Base-by-base conservation (phyloP, 2,329 filamentous ascomycete genomes). In the Cladosporium sp. region DNA sequence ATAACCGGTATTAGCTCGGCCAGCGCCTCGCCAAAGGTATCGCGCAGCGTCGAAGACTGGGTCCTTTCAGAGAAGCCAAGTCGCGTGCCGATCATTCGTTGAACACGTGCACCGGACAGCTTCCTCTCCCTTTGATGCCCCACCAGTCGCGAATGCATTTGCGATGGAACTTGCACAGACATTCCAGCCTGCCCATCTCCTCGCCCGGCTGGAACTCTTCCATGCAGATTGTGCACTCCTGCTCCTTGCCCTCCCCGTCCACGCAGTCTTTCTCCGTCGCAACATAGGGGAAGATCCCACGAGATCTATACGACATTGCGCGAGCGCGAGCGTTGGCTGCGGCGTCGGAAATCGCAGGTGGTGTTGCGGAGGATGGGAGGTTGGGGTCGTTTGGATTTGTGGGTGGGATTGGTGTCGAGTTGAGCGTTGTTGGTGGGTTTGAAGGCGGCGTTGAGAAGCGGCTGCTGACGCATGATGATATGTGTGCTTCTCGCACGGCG, bases 221-320 rank as follows among this genome's bases (percentile, higher is more conserved):
- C 62, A 84, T 79, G 63, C 82, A 85, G 48, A 85, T 84, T 8
- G 80, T 76, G 57, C 82, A 85, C 61, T 85, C 82, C 40, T 77
- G 76, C 41, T 69, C 66, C 2, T 72, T 73, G 14, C 78, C 75
- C 50, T 81, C 77, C 18, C 72, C 68, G 4, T 76, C 76, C 1
- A 78, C 63, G 59, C 81, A 84, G 56, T 85, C 82, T 62, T 85
- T 85, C 64, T 85, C 82, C 0, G 78, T 83, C 0, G 82, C 81
- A 5, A 68, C 72, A 58, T 82, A 84, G 2, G 73, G 63, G 8
- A 74, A 69, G 73, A 79, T 77, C 18, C 65, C 65, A 2, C 65
- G 56, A 9, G 65, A 61, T 32, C 75, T 68, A 48, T 70, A 67
- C 9, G 59, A 59, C 42, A 60, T 59, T 5, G 61, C 59, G 10